Percentiles rank a stretch among this genome's conserved stretches.
These are phyloP conservation scores for Russula brevipes DNA, from an alignment of 768 basidiomycete genomes.

Conservation along the genomic window DNA sequence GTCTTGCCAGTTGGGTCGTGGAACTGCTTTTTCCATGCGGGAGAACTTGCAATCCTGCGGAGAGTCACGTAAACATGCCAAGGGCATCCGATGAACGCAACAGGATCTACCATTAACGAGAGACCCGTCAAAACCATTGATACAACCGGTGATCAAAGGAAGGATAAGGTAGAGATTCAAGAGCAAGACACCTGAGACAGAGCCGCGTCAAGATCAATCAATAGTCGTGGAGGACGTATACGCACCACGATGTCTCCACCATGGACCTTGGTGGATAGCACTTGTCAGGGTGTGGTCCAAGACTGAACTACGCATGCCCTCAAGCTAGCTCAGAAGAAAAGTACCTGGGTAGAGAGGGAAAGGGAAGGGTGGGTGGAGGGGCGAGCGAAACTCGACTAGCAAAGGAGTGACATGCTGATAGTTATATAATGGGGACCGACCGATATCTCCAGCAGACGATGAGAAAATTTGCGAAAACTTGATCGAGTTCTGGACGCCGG, in stretches of 20 bases:
- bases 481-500: too few relatives aligned
- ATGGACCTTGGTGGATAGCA: constrained; percentile 53
- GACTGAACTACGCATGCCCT: constrained; percentile 32
- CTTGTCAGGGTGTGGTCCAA: constrained; percentile 53
- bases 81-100: background rate
- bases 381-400: too few relatives aligned
- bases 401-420: too few relatives aligned
- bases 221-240: background rate
- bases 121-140: constrained; percentile 68
- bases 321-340: background rate
- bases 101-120: constrained; percentile 46
- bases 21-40: constrained; percentile 60
- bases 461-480: too few relatives aligned
- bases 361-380: too few relatives aligned
- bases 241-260: constrained; percentile 60
- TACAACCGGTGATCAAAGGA: constrained; percentile 56
- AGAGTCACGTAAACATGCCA: background rate
- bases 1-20: constrained; percentile 45
- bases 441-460: too few relatives aligned
- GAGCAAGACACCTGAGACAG: constrained; percentile 46
- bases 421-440: too few relatives aligned
- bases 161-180: constrained; percentile 56
- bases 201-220: background rate
- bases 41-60: constrained; percentile 58
- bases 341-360: too few relatives aligned